phyloP scores from a whole-genome alignment of 306 rosid species.

The Castanopsis chinensis region DNA sequence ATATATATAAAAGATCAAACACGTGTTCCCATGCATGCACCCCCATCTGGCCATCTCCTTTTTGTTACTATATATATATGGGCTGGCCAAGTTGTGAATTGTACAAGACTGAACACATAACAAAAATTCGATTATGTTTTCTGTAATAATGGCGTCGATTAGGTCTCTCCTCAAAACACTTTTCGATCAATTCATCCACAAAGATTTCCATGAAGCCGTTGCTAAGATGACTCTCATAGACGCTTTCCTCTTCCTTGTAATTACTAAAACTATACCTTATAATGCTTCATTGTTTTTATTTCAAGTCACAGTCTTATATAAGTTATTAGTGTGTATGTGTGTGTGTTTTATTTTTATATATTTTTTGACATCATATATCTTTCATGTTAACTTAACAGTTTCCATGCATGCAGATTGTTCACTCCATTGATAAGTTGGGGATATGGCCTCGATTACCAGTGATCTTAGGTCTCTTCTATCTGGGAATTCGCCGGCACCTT shows the following conservation, averaged over 20 bases:
- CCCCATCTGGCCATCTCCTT: too few species aligned
- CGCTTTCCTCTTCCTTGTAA: constrained; percentile 40
- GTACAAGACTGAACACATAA: not conserved
- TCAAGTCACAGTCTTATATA: not conserved
- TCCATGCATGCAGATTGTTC: constrained; percentile 38
- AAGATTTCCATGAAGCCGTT: constrained; percentile 44
- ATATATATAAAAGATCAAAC: too few species aligned
- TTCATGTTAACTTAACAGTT: too few species aligned
- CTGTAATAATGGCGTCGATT: not conserved
- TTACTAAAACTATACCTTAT: too few species aligned
- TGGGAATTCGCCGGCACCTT: constrained; percentile 42
- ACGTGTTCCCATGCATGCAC: too few species aligned
- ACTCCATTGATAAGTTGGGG: constrained; percentile 50
- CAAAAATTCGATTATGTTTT: not conserved
- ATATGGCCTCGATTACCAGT: constrained; percentile 60
- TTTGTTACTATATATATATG: too few species aligned
- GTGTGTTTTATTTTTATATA: not conserved
- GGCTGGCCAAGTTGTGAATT: not conserved
- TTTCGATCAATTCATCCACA: constrained; percentile 22
- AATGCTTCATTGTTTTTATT: too few species aligned
- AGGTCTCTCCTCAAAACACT: not conserved
- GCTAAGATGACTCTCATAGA: constrained; percentile 45
- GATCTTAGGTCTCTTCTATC: constrained; percentile 35
- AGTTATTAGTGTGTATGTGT: not conserved
- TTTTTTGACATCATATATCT: not conserved